A percentile compares a stretch with the other conserved stretches of the same genome.
phyloP scores from a whole-genome alignment of 148 eudicot species.

The Arbutus unedo region DNA sequence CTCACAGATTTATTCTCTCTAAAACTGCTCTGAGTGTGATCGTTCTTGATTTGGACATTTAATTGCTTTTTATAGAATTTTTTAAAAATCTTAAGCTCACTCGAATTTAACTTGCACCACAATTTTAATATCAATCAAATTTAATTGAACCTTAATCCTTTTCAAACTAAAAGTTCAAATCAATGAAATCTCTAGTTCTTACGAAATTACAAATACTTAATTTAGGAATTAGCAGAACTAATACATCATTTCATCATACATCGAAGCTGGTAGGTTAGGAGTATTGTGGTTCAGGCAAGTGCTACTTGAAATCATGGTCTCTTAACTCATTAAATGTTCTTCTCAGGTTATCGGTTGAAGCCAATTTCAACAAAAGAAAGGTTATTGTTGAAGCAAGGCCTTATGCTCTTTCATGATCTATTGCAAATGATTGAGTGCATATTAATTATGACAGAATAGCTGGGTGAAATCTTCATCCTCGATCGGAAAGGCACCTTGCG shows the following conservation, averaged over 20 bases:
- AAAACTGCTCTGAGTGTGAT: no score
- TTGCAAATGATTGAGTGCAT: background rate
- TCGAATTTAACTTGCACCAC: no score
- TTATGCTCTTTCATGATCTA: background rate
- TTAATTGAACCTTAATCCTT: no score
- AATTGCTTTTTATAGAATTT: no score
- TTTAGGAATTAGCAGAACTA: background rate
- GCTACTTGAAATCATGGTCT: background rate
- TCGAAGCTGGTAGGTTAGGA: background rate
- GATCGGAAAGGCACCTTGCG: background rate
- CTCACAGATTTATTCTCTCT: no score
- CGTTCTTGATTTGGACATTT: no score
- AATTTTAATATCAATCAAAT: no score
- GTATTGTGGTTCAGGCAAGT: background rate
- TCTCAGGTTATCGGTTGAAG: background rate
- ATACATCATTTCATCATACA: background rate
- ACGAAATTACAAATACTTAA: no score
- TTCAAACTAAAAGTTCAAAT: no score
- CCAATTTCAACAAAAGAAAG: no score
- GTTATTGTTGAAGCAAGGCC: background rate
- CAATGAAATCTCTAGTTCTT: no score
- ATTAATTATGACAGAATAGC: background rate
- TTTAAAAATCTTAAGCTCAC: no score
- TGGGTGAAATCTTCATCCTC: background rate
- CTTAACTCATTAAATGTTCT: background rate